These are phyloP conservation scores for Phytomonas sp. DNA, from an alignment of 208 protist species.

Conservation along the genomic window DNA sequence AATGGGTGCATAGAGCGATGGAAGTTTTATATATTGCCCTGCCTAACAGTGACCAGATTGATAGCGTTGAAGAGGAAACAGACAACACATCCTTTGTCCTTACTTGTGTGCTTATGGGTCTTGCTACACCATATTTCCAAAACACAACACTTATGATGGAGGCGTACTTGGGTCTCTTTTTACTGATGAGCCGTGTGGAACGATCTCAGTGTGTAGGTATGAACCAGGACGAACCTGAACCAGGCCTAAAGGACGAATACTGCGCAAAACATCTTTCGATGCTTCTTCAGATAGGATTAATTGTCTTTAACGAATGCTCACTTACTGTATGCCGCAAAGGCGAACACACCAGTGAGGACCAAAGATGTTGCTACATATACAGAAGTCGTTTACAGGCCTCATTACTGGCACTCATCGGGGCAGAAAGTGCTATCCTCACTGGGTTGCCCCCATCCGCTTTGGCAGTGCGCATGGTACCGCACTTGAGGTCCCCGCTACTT, in stretches of 20 bases:
- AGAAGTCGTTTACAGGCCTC: not conserved
- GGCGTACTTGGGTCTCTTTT: not conserved
- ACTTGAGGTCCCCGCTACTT: not conserved
- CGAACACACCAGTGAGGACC: not conserved
- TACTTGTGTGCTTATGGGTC: not conserved
- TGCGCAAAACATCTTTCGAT: not conserved
- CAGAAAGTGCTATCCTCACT: not conserved
- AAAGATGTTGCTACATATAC: not conserved
- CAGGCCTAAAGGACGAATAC: not conserved
- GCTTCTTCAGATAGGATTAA: not conserved
- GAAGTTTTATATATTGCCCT: not conserved
- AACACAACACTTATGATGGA: not conserved
- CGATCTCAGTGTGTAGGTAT: not conserved
- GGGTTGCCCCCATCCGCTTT: not conserved
- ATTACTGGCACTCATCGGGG: not conserved
- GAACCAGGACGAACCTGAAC: not conserved
- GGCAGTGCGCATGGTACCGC: not conserved
- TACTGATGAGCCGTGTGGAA: not conserved
- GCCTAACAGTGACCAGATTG: not conserved
- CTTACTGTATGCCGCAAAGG: not conserved
- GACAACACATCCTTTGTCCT: not conserved
- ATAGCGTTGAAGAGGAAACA: not conserved
- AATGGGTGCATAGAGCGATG: not conserved
- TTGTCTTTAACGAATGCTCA: not conserved
- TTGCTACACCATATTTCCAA: not conserved